Conservation (phyloP, 1,284 basidiomycete species). For the Thecaphora thlaspeos region DNA sequence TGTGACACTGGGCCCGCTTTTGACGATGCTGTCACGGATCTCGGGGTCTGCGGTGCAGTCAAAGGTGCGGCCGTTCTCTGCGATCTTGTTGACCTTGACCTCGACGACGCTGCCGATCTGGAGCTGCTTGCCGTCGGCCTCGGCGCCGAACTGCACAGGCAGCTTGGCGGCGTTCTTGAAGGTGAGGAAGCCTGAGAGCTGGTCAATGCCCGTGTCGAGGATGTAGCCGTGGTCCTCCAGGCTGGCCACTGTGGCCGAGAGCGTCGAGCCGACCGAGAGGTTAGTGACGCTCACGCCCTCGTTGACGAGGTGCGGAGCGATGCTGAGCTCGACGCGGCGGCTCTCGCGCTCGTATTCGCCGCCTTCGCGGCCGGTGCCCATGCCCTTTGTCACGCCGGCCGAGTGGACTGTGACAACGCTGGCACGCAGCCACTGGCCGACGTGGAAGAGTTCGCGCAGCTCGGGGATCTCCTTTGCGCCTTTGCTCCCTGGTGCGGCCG, state of each 20-base stretch:
- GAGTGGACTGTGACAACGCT: slow-evolving; percentile 71
- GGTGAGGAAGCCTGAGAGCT: slow-evolving; percentile 53
- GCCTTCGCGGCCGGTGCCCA: slow-evolving; percentile 60
- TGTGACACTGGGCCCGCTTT: slow-evolving; percentile 62
- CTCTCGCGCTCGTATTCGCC: slow-evolving; percentile 53
- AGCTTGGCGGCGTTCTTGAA: slow-evolving; percentile 37
- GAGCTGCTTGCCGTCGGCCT: slow-evolving; percentile 36
- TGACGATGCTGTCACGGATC: slow-evolving; percentile 32
- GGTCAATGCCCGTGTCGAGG: slow-evolving; percentile 71
- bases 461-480: slow-evolving; percentile 37
- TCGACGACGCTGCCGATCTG: slow-evolving; percentile 56
- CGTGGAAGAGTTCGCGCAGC: slow-evolving; percentile 68
- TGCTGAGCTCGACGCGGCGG: slow-evolving; percentile 73
- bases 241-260: slow-evolving; percentile 63
- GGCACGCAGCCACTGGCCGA: slow-evolving; percentile 82
- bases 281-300: slow-evolving; percentile 76
- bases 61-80: slow-evolving; percentile 55
- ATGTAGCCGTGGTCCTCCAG: slow-evolving; percentile 94
- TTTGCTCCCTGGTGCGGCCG: no score
- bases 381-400: slow-evolving; percentile 65
- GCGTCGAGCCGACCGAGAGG: slow-evolving; percentile 61
- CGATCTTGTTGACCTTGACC: slow-evolving; percentile 53
- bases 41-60: slow-evolving; percentile 50
- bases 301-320: slow-evolving; percentile 84
- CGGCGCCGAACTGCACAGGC: slow-evolving; percentile 27